A percentile compares a stretch with the other conserved stretches of the same genome.
These are phyloP conservation scores for Colletotrichum tabaci DNA, from an alignment of 2,329 filamentous ascomycete species.

Conservation along the genomic window DNA sequence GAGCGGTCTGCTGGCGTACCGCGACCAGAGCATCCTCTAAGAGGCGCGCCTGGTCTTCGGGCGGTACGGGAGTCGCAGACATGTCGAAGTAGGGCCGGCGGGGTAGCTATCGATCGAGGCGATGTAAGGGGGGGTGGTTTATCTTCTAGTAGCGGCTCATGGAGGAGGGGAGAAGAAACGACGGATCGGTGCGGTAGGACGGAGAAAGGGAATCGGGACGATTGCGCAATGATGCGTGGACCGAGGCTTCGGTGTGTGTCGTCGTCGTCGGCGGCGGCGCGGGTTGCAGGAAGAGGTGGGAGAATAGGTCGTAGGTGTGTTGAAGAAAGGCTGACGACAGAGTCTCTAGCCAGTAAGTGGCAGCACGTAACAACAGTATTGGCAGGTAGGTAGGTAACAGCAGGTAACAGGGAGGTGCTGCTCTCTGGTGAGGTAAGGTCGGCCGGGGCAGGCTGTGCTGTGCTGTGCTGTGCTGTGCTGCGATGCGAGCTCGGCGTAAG, in stretches of 20 bases:
- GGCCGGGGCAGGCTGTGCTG: not conserved
- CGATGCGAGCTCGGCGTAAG: conserved; percentile 27
- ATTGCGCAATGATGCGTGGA: conserved; percentile 3
- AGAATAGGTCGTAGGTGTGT: not conserved
- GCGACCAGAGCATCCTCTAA: conserved; percentile 97
- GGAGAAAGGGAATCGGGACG: not conserved
- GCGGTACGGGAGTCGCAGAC: conserved; percentile 70
- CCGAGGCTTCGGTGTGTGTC: not conserved
- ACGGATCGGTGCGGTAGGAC: not conserved
- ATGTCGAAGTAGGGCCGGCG: conserved; percentile 46
- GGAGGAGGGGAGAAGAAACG: conserved; percentile 18
- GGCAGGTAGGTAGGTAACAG: not conserved
- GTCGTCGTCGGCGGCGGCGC: not conserved
- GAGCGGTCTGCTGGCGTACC: conserved; percentile 94
- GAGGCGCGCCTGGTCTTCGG: conserved; percentile 89
- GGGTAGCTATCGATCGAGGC: conserved; percentile 43
- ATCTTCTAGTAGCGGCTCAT: conserved; percentile 30
- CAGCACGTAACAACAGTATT: too few species aligned
- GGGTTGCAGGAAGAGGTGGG: conserved; percentile 1
- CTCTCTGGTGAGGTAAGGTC: conserved; percentile 31
- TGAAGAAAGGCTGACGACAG: conserved; percentile 30
- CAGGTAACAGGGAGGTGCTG: conserved; percentile 15
- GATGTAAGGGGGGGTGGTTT: conserved; percentile 28
- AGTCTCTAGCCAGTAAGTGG: not conserved
- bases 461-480: conserved; percentile 2